A percentile compares a stretch with the other conserved stretches of the same genome.
phyloP scores from a whole-genome alignment of 129 eudicot species.

The Flaveria bidentis region DNA sequence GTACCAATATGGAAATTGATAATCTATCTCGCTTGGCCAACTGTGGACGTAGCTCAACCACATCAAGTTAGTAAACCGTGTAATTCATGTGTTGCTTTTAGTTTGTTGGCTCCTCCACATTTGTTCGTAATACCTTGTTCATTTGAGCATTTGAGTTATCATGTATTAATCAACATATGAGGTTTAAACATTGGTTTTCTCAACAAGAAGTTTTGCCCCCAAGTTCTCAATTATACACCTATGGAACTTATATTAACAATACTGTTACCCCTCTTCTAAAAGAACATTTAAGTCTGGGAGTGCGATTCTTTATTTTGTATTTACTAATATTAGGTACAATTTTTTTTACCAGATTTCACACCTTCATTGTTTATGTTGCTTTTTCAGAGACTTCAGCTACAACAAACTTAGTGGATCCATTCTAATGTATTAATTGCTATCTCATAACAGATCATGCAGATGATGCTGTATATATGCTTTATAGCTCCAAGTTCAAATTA shows the following conservation, averaged over 20 bases:
- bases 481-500: not conserved
- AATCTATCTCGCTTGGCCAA: not conserved
- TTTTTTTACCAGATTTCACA: not conserved
- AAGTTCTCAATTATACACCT: not conserved
- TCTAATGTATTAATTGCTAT: not conserved
- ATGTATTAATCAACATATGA: not conserved
- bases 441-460: not conserved
- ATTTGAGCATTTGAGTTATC: not conserved
- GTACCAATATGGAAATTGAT: too few species aligned
- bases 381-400: constrained; percentile 54
- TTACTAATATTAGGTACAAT: not conserved
- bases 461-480: not conserved
- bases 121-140: not conserved
- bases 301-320: not conserved
- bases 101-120: not conserved
- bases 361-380: constrained; percentile 18
- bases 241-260: not conserved
- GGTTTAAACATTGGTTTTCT: not conserved
- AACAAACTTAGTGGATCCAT: constrained; percentile 45
- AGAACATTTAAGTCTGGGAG: not conserved
- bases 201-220: not conserved
- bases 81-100: not conserved
- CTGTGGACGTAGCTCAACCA: not conserved
- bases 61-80: not conserved
- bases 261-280: not conserved